Evolutionary conservation across 805 yeast species (phyloP).

Genomic region (Huiozyma naganishii): DNA sequence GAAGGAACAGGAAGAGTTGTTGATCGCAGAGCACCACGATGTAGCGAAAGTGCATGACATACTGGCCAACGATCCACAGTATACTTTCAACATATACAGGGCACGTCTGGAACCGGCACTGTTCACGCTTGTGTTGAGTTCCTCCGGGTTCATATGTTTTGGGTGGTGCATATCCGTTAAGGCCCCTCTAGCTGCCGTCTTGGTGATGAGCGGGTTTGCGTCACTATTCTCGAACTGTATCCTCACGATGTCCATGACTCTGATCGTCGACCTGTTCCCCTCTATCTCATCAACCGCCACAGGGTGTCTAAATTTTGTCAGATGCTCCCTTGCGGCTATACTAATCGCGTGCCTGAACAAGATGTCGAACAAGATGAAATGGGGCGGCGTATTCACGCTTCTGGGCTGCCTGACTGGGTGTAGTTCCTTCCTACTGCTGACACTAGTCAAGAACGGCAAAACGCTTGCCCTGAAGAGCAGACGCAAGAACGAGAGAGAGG

Average conservation of each 20-base stretch:
- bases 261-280: constrained; percentile 72
- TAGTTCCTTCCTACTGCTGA: not conserved
- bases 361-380: constrained; percentile 46
- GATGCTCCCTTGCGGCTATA: constrained; percentile 66
- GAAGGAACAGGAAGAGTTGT: constrained; percentile 6
- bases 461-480: constrained; percentile 1
- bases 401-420: constrained; percentile 39
- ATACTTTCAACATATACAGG: constrained; percentile 42
- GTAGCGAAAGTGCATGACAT: constrained; percentile 10
- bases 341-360: constrained; percentile 55
- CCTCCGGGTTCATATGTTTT: constrained; percentile 37
- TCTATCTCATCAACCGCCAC: constrained; percentile 60
- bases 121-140: constrained; percentile 32
- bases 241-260: constrained; percentile 47
- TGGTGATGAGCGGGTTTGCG: constrained; percentile 46
- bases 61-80: constrained; percentile 16
- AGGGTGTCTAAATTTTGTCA: constrained; percentile 56
- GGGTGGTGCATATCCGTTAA: constrained; percentile 62
- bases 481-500: constrained; percentile 1
- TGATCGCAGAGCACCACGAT: constrained; percentile 15
- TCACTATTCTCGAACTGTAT: constrained; percentile 50
- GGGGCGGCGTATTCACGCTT: constrained; percentile 75
- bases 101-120: constrained; percentile 43
- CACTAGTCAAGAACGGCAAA: constrained; percentile 1
- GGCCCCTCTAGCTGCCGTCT: constrained; percentile 41